A percentile compares a stretch with the other conserved stretches of the same genome.
Conservation (phyloP, 352 stramenopile species). For the Phytophthora cajani region DNA sequence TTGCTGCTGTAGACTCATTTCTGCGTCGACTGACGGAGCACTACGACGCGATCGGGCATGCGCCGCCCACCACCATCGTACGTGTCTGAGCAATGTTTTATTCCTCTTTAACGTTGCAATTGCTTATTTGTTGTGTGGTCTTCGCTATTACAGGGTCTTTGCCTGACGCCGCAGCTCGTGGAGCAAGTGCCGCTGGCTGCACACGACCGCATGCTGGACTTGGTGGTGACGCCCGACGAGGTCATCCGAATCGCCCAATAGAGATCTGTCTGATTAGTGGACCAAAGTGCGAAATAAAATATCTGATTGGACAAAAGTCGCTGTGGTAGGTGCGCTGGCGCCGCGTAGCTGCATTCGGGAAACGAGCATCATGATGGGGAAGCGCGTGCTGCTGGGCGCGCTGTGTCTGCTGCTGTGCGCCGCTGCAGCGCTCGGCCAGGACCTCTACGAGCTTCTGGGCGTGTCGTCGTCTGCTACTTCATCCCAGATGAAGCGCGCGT, state of each 20-base stretch:
- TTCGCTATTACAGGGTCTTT: conserved; percentile 59
- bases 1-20: conserved; percentile 66
- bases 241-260: conserved; percentile 43
- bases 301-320: conserved; percentile 26
- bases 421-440: conserved; percentile 48
- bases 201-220: conserved; percentile 73
- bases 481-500: conserved; percentile 80
- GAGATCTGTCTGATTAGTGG: conserved; percentile 3
- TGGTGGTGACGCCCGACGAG: conserved; percentile 71
- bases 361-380: conserved; percentile 26
- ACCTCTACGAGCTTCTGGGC: conserved; percentile 76
- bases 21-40: conserved; percentile 62
- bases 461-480: conserved; percentile 56
- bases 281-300: neutral
- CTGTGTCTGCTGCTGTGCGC: conserved; percentile 55
- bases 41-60: conserved; percentile 43
- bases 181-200: conserved; percentile 63
- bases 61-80: conserved; percentile 68
- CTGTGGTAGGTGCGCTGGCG: neutral
- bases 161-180: conserved; percentile 64
- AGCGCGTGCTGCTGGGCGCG: conserved; percentile 37
- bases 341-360: conserved; percentile 23
- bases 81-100: conserved; percentile 22
- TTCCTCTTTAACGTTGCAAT: neutral
- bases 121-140: neutral